Evolutionary conservation across 108 stramenopile species (phyloP), one percentile per base, ranked within the genome.

Genomic region (Epithemia pelagica): DNA sequence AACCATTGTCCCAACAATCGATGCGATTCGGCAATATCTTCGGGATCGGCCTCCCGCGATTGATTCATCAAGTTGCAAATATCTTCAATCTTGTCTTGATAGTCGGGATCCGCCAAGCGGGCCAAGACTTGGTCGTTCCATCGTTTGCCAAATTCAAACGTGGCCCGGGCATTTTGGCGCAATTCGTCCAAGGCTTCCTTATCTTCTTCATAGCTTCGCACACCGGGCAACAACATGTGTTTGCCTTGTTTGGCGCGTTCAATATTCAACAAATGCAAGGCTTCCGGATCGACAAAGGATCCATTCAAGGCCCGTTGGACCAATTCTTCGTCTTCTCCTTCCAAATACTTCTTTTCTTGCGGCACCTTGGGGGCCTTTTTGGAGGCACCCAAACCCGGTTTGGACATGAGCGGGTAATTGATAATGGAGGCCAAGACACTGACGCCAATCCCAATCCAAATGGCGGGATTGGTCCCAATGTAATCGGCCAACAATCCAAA

Each of bases 401-500:
- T 52, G 28, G 58, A 79, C 62, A 73, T 74, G 30, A 82, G 59
- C 23, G 78, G 78, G 0, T 64, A 53, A 62, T 82, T 82, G 24
- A 69, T 73, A 30, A 46, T 21, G 33, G 74, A 78, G 28, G 82
- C 82, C 25, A 59, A 32, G 58, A 72, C 62, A 46, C 67, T 70
- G 29, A 82, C 57, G n/a, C 58, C 72, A 46, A 79, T 68, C 1
- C 82, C 75, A 54, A 57, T 52, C 20, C 37, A 58, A 59, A 80
- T 80, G 20, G 74, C 64, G 58, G 37, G 64, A 52, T 67, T 71
- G 19, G 79, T 77, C 22, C 31, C 27, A n/a, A 70, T 68, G 0
- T 24, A 64, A 68, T 82, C 82, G 0, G 82, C 78, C 2, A 82
- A 66, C 15, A 79, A 1, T 0, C 82, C 82, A 70, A 82, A 77